Conservation (phyloP, 495 filamentous ascomycete genomes). For the Aspergillus saccharolyticus region DNA sequence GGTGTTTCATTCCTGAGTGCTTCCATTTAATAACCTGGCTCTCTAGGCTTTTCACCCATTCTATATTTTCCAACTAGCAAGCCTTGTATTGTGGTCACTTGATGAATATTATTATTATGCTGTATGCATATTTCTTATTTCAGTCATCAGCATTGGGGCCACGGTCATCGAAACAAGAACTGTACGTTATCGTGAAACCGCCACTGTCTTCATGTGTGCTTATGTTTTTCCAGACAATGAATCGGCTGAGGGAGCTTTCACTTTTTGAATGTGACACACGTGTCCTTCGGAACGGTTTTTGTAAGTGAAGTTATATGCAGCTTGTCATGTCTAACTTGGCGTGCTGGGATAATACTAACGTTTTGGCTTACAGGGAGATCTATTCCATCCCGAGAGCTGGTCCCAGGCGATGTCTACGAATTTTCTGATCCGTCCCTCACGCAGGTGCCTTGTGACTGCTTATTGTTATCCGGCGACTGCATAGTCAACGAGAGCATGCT, state of each 20-base stretch:
- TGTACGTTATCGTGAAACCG: constrained; percentile 36
- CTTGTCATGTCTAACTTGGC: background rate
- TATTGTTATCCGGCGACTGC: constrained; percentile 89
- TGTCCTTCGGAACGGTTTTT: constrained; percentile 90
- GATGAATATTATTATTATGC: constrained; percentile 99
- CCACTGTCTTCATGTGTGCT: constrained; percentile 5
- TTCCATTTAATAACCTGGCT: constrained; percentile 16
- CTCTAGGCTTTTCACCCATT: constrained; percentile 87
- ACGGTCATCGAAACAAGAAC: constrained; percentile 87
- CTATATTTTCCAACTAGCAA: constrained; percentile 96
- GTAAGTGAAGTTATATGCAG: constrained; percentile 47
- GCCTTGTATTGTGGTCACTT: constrained; percentile 87
- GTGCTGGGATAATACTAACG: background rate
- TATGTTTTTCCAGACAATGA: constrained; percentile 67
- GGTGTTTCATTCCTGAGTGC: constrained; percentile 17
- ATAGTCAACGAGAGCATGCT: constrained; percentile 99
- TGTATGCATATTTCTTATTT: constrained; percentile 91
- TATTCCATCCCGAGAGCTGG: constrained; percentile 78
- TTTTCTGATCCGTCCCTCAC: constrained; percentile 90
- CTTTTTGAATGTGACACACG: constrained; percentile 92
- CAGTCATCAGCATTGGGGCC: constrained; percentile 80
- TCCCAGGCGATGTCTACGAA: constrained; percentile 96
- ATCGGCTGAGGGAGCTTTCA: constrained; percentile 83
- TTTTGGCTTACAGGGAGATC: constrained; percentile 60
- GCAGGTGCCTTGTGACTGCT: constrained; percentile 91